These are phyloP conservation scores for Ophiorrhiza pumila DNA, from an alignment of 257 asterid genomes.

Conservation along the genomic window DNA sequence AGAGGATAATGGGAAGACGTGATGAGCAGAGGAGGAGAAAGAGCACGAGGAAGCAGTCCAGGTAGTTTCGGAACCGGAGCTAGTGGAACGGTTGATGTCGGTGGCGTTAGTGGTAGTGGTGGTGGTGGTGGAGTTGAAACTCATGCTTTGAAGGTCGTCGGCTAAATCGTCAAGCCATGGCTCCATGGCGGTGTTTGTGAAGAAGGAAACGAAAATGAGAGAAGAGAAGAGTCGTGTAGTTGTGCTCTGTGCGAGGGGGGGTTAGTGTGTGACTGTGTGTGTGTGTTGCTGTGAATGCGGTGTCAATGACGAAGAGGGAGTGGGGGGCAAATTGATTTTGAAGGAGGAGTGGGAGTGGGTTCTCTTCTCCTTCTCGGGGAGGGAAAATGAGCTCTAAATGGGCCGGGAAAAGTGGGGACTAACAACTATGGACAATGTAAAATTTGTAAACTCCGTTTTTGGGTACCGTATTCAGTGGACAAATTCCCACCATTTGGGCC, in stretches of 20 bases:
- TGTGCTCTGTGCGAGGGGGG: neutral
- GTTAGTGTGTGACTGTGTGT: neutral
- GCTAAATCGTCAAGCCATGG: slow-evolving; percentile 66
- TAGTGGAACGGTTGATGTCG: slow-evolving; percentile 79
- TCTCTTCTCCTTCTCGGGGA: neutral
- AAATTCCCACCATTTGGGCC: slow-evolving; percentile 15
- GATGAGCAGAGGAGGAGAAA: slow-evolving; percentile 46
- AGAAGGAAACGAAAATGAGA: neutral
- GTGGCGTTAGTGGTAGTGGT: slow-evolving; percentile 47
- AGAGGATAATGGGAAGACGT: slow-evolving; percentile 27
- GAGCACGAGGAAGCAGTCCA: slow-evolving; percentile 63
- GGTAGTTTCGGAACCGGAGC: slow-evolving; percentile 79
- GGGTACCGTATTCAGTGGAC: slow-evolving; percentile 17
- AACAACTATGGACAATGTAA: slow-evolving; percentile 1
- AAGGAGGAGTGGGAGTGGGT: neutral
- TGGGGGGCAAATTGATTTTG: neutral
- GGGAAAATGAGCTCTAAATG: slow-evolving; percentile 12
- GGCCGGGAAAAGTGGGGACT: slow-evolving; percentile 16
- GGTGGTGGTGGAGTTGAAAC: slow-evolving; percentile 82
- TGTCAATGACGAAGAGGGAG: neutral
- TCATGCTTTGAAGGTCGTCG: slow-evolving; percentile 89
- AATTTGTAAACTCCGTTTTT: neutral
- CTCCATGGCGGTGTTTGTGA: slow-evolving; percentile 45
- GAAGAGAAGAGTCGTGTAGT: neutral
- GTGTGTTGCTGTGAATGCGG: slow-evolving; percentile 5